Conservation (phyloP, 768 basidiomycete species). For the Boletus sp. region DNA sequence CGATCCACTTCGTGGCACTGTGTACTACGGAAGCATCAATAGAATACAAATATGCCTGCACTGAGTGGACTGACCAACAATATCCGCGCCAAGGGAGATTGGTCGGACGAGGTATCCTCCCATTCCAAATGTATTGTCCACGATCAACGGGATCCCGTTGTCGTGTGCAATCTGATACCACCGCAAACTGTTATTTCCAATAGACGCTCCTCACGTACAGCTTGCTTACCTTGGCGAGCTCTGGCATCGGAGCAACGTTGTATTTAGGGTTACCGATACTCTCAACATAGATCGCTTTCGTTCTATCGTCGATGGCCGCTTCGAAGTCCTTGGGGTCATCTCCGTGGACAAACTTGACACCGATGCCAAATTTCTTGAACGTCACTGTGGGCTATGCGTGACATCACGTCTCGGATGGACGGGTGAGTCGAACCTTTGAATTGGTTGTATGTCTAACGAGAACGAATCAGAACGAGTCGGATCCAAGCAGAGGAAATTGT, state of each 20-base stretch:
- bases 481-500: neutral
- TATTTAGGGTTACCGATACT: conserved; percentile 63
- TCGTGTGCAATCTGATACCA: conserved; percentile 54
- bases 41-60: neutral
- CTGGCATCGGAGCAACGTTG: conserved; percentile 53
- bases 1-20: conserved; percentile 67
- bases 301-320: conserved; percentile 57
- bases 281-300: conserved; percentile 60
- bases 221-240: conserved; percentile 46
- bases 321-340: conserved; percentile 47
- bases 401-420: neutral
- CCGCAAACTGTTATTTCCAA: neutral
- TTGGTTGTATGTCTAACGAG: conserved; percentile 54
- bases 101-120: conserved; percentile 57
- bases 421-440: conserved; percentile 47
- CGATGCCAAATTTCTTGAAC: conserved; percentile 55
- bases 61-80: conserved; percentile 37
- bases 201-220: neutral
- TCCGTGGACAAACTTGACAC: conserved; percentile 50
- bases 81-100: conserved; percentile 57
- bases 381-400: conserved; percentile 36
- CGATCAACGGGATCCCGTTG: conserved; percentile 58
- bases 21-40: conserved; percentile 37
- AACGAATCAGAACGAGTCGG: neutral
- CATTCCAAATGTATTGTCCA: conserved; percentile 65